Percentiles rank a stretch among this genome's conserved stretches.
These are phyloP conservation scores for Aspergillus ochraceoroseus DNA, from an alignment of 2,329 filamentous ascomycete species.

Conservation along the genomic window DNA sequence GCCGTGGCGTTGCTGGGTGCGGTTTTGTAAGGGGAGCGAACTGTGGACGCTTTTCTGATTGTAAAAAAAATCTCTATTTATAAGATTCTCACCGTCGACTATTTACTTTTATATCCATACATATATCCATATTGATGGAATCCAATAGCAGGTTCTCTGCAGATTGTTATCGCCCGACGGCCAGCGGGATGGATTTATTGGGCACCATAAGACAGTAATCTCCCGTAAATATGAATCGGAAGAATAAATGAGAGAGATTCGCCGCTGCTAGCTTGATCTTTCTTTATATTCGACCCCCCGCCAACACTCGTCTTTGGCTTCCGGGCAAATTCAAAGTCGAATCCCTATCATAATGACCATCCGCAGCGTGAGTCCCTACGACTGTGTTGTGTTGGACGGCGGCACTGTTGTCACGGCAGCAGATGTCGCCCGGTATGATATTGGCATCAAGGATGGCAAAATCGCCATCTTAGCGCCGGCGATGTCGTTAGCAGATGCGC, in stretches of 20 bases:
- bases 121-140: too few species aligned
- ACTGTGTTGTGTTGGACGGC: conserved; percentile 45
- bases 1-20: background rate
- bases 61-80: too few species aligned
- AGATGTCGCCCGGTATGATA: conserved; percentile 42
- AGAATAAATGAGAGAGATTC: too few species aligned
- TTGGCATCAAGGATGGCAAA: conserved; percentile 45
- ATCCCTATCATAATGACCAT: conserved; percentile 2
- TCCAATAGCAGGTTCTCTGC: background rate
- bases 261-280: too few species aligned
- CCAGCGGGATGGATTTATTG: background rate
- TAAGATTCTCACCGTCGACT: too few species aligned
- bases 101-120: too few species aligned
- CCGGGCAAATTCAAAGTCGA: background rate
- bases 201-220: background rate
- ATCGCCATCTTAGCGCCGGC: conserved; percentile 42
- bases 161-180: background rate
- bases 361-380: conserved; percentile 14
- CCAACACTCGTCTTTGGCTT: too few species aligned
- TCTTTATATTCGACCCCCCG: too few species aligned
- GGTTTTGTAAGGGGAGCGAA: background rate
- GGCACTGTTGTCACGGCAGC: conserved; percentile 44
- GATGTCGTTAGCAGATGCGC: conserved; percentile 38
- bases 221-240: too few species aligned
- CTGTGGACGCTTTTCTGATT: too few species aligned